A percentile compares a stretch with the other conserved stretches of the same genome.
These are phyloP conservation scores for Leccinum subgranulosum DNA, from an alignment of 768 basidiomycete genomes.

Conservation along the genomic window DNA sequence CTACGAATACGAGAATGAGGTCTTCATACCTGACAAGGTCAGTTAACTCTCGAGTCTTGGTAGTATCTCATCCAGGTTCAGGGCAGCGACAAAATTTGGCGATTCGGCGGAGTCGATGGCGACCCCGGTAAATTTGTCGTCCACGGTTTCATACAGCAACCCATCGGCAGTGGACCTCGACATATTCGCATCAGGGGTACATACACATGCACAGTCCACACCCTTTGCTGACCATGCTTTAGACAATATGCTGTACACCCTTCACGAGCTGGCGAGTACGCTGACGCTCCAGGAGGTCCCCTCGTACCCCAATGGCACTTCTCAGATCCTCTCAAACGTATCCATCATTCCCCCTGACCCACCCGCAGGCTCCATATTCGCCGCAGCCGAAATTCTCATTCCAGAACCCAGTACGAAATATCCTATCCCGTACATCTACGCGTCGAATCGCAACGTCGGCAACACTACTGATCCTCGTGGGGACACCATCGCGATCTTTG, in stretches of 20 bases:
- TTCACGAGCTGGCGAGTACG: conserved; percentile 57
- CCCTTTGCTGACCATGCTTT: conserved; percentile 2
- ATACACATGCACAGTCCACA: not conserved
- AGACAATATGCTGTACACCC: conserved; percentile 49
- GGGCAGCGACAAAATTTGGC: conserved; percentile 67
- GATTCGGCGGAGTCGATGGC: conserved; percentile 38
- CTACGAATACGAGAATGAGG: conserved; percentile 49
- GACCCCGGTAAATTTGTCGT: conserved; percentile 47
- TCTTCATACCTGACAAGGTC: conserved; percentile 67
- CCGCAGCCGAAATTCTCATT: conserved; percentile 63
- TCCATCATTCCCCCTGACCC: conserved; percentile 45
- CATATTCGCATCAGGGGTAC: conserved; percentile 40
- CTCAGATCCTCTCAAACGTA: conserved; percentile 47
- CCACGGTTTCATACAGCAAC: conserved; percentile 53
- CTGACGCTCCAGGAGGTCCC: conserved; percentile 54
- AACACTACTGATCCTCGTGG: conserved; percentile 44
- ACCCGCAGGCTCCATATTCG: conserved; percentile 39
- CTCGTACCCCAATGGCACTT: conserved; percentile 44
- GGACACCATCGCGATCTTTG: conserved; percentile 64
- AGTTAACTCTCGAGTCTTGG: conserved; percentile 11
- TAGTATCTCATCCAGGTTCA: conserved; percentile 19
- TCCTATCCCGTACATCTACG: conserved; percentile 56
- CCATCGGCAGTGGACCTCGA: conserved; percentile 63
- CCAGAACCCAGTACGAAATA: conserved; percentile 45
- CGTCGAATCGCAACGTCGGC: conserved; percentile 64